These are phyloP conservation scores for Apophysomyces ossiformis DNA, from an alignment of 371 early-diverging fungal genomes.

Conservation along the genomic window DNA sequence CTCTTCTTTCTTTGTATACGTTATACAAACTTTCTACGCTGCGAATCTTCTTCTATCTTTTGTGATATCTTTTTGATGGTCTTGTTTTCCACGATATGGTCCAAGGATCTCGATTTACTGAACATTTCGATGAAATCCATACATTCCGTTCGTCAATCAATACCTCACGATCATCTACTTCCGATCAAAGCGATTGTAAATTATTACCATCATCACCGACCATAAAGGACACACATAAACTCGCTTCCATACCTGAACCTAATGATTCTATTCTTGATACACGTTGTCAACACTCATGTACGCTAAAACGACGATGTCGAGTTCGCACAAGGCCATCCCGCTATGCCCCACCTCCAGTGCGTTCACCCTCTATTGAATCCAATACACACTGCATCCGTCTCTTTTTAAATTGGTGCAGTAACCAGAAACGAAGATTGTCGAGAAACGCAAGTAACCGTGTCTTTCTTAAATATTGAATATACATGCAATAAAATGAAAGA, in stretches of 20 bases:
- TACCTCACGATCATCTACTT: neutral
- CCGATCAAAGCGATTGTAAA: neutral
- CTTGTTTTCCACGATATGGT: neutral
- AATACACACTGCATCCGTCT: conserved; percentile 29
- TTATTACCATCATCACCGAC: neutral
- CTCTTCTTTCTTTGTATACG: too few species aligned
- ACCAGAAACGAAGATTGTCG: neutral
- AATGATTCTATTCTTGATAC: neutral
- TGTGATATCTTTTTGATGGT: neutral
- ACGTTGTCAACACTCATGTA: neutral
- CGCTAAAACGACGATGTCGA: conserved; percentile 5
- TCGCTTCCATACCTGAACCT: neutral
- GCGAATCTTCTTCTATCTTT: neutral
- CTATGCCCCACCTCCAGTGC: conserved; percentile 8
- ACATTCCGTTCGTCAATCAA: neutral
- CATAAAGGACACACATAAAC: neutral
- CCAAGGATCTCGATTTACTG: conserved; percentile 9
- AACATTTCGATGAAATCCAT: neutral
- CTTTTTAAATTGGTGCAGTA: conserved; percentile 5
- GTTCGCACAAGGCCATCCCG: neutral
- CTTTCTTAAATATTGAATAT: neutral
- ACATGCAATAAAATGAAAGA: neutral
- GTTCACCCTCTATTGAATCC: conserved; percentile 40
- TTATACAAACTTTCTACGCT: too few species aligned
- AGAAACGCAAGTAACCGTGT: conserved; percentile 1